Base-by-base conservation (phyloP, 1,284 basidiomycete species). In the Cryptococcus sp. region DNA sequence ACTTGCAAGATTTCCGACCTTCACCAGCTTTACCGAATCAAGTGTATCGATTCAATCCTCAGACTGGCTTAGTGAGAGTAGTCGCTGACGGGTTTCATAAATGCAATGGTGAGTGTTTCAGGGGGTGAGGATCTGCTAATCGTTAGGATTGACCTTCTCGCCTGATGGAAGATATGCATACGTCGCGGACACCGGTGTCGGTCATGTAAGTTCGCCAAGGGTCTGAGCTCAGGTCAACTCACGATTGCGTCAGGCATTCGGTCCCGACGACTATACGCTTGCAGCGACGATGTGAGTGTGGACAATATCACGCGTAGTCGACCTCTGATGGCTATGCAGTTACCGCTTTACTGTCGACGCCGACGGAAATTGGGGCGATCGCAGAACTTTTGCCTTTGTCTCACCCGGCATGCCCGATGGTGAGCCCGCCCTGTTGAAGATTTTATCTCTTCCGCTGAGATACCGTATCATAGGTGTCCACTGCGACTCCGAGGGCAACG, bases 1-100 rank as follows among this genome's bases (percentile, higher is more conserved):
- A 67, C 76, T 84, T 89, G 65, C 83, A 85, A 65, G 76, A 81
- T 50, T 91, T 90, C 81, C 83, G 88, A 51, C 83, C 85, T 0
- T 63, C 74, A 0, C 86, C 87, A 1, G 79, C 84, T 41, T 70
- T 90, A 45, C 88, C 87, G 3, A 84, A 83, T 49, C 88, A 89
- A 67, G 86, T 89, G 2, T 91, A 90, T 66, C 81, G 85, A 15
- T 85, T 89, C 62, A 84, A 89, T 67, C 84, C 85, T 10, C 79
- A 66, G 39, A 87, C 84, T 0, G 82, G 87, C 10, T 76, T 81
- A 16, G 82, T 91, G 2, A 82, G 83, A 6, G 86, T 87, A 3
- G 85, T 89, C 1, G 87, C 88, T 0, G 87, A 88, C 60, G 85
- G 84, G 34, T 86, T 89, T 65, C 57, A 68, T 46, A 69, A 73